Conservation (phyloP, 2,329 filamentous ascomycete species). For the Aquanectria penicillioides region DNA sequence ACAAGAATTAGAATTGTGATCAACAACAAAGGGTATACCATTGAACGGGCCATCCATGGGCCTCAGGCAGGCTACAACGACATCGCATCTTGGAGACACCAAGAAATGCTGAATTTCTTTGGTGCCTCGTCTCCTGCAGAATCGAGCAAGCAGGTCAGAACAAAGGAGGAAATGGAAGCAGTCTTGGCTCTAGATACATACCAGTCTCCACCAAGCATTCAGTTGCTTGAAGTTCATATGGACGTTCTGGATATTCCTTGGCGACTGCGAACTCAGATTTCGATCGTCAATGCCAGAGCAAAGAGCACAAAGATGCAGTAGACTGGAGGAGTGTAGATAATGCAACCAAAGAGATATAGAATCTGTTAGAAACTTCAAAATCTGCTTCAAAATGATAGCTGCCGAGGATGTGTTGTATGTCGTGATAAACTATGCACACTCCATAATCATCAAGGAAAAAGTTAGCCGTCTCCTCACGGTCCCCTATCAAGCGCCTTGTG, state of each 20-base stretch:
- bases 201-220: slow-evolving; percentile 4
- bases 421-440: too few relatives aligned
- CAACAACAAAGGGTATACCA: slow-evolving; percentile 24
- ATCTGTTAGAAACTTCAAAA: too few relatives aligned
- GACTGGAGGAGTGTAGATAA: too few relatives aligned
- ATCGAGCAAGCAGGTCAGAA: slow-evolving; percentile 12
- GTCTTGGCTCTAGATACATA: background rate
- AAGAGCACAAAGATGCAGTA: background rate
- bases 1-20: slow-evolving; percentile 2
- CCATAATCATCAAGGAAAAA: too few relatives aligned
- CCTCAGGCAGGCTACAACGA: slow-evolving; percentile 18
- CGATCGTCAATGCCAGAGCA: slow-evolving; percentile 8
- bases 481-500: too few relatives aligned
- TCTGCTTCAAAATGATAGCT: too few relatives aligned
- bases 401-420: too few relatives aligned
- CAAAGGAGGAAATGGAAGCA: slow-evolving; percentile 14
- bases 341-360: too few relatives aligned
- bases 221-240: slow-evolving; percentile 23
- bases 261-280: slow-evolving; percentile 12
- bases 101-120: slow-evolving; percentile 5
- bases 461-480: too few relatives aligned
- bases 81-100: slow-evolving; percentile 19
- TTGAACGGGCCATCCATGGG: slow-evolving; percentile 21
- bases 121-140: background rate
- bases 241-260: slow-evolving; percentile 19